Evolutionary conservation across 1,284 basidiomycete species (phyloP), one percentile per base, ranked within the genome.

Genomic region (Rhodotorula sp.): DNA sequence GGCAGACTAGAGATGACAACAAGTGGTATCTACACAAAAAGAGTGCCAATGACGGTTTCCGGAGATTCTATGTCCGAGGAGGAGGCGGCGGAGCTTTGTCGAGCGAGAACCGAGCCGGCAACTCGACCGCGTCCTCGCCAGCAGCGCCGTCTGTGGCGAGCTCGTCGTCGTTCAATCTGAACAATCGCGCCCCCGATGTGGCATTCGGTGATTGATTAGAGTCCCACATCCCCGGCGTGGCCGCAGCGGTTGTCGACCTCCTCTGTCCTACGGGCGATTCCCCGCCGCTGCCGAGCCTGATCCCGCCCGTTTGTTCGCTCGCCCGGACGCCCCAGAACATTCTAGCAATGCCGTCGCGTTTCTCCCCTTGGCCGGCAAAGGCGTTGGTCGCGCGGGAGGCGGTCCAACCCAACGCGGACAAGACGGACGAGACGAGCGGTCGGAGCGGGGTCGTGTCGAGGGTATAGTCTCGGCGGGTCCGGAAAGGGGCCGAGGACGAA

Each of bases 241-340:
- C 2, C 49, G 37, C 15, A 53, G 44, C 37, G 45, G 4, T 18
- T n/a, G 49, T 17, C 49, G 49, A 58, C 33, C 24, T 14, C 15
- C 49, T 12, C 18, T 37, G 3, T 15, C n/a, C 56, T 12, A 33
- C 18, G 20, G 12, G 26, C 2, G 24, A 24, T 20, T 20, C 14
- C 15, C 49, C 26, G 53, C 53, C 26, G 29, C 53, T 22, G 24
- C 26, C 64, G 3, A 71, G 55, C 37, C 61, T 29, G 29, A 71
- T 71, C 33, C 67, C 64, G 6, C 70, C 67, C 37, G 45, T 51
- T 30, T 67, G 45, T 17, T 71, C 67, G 51, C 45, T 22, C 33
- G 45, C 49, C 45, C 67, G 30, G 1, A 69, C 4, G 2, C 70
- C 70, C 70, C 70, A 71, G 29, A 71, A 71, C 53, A 58, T 61